Evolutionary conservation across 306 rosid species (phyloP), one percentile per base, ranked within the genome.

Genomic region (Prosopis cineraria): DNA sequence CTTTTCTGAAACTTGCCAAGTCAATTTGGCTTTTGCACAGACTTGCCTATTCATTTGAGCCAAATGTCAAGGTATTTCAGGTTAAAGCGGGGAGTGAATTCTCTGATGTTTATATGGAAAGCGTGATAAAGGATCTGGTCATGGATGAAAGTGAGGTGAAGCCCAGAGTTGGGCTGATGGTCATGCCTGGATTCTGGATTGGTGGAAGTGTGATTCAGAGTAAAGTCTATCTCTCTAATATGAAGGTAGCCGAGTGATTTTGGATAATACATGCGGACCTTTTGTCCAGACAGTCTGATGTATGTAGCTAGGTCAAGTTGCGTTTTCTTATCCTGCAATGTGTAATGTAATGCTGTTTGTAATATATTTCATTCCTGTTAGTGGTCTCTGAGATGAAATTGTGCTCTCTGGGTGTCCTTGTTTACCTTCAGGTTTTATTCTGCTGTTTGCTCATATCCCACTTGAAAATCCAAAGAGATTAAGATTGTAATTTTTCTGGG

Each of bases 31-130:
- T 96, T 79, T 81, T 96, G 81, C 99, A 96, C 77, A 87, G 91
- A 83, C 62, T 96, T 80, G 99, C 98, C 14, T 82, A 86, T 72
- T 93, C 98, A 8, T 93, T 90, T 39, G 98, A 93, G 79, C 94
- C 97, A 33, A 85, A 62, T 76, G 97, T 88, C 31, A 92, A 91
- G 86, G 91, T 96, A 43, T 96, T 91, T 80, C 99, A 96, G 88
- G 94, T 93, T 72, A 96, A 96, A 88, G 89, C 79, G 47, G 97
- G 96, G 45, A 90, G 88, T 24, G 99, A 93, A 24, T 96, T 91
- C 84, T 93, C 99, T 0, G 99, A 96, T 66, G 89, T 96, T 79
- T 93, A 90, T 69, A 91, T 96, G 99, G 99, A 96, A 53, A 91
- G 96, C 12, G 98, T 96, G 78, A 85, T 96, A 70, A 91, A 96